Percentiles rank a stretch among this genome's conserved stretches.
phyloP scores from a whole-genome alignment of 805 yeast species.

The Starmerella gropengiesseri region DNA sequence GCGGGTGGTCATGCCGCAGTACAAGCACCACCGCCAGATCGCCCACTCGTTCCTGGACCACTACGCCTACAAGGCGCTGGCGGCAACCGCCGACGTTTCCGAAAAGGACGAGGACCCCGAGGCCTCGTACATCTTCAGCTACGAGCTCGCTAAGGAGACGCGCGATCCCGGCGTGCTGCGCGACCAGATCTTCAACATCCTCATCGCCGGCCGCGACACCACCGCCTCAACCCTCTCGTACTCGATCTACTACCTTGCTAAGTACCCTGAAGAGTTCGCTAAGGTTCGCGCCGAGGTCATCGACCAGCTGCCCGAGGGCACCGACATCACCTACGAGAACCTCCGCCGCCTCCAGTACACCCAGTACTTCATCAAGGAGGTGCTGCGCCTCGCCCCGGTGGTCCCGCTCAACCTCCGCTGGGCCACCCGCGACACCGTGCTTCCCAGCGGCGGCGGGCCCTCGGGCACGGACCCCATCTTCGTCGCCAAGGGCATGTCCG shows the following conservation, averaged over 20 bases:
- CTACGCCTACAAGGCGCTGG: constrained; percentile 33
- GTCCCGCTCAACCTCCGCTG: constrained; percentile 38
- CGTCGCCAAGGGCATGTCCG: constrained; percentile 33
- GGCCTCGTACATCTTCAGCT: constrained; percentile 33
- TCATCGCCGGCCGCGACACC: constrained; percentile 42
- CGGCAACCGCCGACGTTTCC: constrained; percentile 9
- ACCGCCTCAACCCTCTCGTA: constrained; percentile 40
- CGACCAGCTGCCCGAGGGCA: constrained; percentile 22
- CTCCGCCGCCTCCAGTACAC: constrained; percentile 37
- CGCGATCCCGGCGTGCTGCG: constrained; percentile 36
- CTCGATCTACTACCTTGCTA: constrained; percentile 34
- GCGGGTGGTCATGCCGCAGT: constrained; percentile 21
- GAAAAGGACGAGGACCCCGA: constrained; percentile 3
- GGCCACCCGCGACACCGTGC: constrained; percentile 35
- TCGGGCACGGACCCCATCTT: constrained; percentile 31
- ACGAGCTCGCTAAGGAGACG: constrained; percentile 38
- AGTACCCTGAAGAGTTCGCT: constrained; percentile 32
- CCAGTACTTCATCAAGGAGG: constrained; percentile 36
- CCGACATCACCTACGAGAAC: constrained; percentile 32
- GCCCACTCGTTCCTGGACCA: constrained; percentile 31
- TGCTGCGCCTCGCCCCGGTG: constrained; percentile 37
- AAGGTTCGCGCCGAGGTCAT: constrained; percentile 29
- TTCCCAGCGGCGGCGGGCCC: constrained; percentile 39
- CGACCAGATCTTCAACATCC: constrained; percentile 38
- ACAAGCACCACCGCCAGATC: constrained; percentile 27